Conservation (phyloP, 1,284 basidiomycete genomes). For the Ustilago bromivora region DNA sequence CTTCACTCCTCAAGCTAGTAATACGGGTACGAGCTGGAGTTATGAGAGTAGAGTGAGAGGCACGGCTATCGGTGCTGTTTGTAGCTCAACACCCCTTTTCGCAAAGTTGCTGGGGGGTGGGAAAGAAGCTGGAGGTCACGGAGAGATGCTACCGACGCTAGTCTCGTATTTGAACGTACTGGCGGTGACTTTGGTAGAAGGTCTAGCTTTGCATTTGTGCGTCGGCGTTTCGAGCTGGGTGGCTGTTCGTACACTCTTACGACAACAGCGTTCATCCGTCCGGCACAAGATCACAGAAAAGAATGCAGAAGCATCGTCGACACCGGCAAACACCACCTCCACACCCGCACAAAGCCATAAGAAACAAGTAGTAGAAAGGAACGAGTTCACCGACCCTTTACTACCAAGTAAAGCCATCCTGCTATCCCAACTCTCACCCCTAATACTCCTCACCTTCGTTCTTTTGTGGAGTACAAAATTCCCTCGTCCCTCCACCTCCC, state of each 20-base stretch:
- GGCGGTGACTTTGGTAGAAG: conserved; percentile 27
- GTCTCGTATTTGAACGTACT: conserved; percentile 36
- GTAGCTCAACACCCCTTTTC: conserved; percentile 12
- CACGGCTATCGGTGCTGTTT: conserved; percentile 6
- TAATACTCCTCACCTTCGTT: conserved; percentile 83
- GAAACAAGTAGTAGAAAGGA: not conserved
- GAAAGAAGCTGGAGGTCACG: not conserved
- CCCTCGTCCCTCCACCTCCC: conserved; percentile 18
- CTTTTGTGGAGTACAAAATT: conserved; percentile 79
- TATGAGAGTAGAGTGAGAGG: not conserved
- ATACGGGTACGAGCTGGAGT: not conserved
- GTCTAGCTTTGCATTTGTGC: conserved; percentile 15
- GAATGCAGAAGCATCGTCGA: too few relatives aligned
- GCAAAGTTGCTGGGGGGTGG: not conserved
- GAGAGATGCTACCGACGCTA: conserved; percentile 21
- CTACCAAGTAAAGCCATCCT: conserved; percentile 83
- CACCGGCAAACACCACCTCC: not conserved
- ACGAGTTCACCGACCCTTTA: conserved; percentile 5
- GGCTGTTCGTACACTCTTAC: not conserved
- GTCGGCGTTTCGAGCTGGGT: conserved; percentile 8
- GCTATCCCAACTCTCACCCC: conserved; percentile 87
- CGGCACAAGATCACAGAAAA: too few relatives aligned
- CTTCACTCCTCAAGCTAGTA: conserved; percentile 8
- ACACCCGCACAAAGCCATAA: not conserved
- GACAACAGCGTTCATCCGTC: not conserved